Base-by-base conservation (phyloP, 2,329 filamentous ascomycete species). In the Trichoderma brevicompactum region DNA sequence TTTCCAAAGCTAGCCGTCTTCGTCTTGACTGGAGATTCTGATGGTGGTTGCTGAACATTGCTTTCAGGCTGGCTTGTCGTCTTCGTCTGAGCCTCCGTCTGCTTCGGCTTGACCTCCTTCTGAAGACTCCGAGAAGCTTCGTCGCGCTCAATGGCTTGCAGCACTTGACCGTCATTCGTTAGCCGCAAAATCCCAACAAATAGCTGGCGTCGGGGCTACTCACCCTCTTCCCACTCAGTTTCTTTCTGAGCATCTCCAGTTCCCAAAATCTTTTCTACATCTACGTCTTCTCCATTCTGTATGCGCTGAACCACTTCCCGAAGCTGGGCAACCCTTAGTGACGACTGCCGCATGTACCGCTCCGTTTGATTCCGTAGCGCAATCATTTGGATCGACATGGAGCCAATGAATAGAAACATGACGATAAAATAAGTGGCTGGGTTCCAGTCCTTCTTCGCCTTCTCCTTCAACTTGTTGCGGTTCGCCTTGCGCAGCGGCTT, bases 331-430 rank as follows among this genome's bases (percentile, higher is more conserved):
- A 99, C 91, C 74, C 91, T 90, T 7, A 91, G 88, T 70, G 97
- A 91, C 5, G 93, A 89, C 70, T 88, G 87, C 58, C 94, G 87
- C 73, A 83, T 87, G 71, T 91, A 94, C 9, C 88, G 87, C 38
- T 84, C 82, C 73, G 89, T 90, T 58, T 94, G 89, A 71, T 91
- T 91, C 72, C 89, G 90, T 72, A 98, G 76, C 41, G 88, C 84
- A 73, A 99, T 89, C 83, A 95, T 91, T 72, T 97, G 92, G 71
- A 99, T 97, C 13, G 94, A 92, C 83, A 97, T 96, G 68, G 92
- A 97, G 4, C 96, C 96, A 69, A 98, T 94, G 68, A 98, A 84
- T 46, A 93, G 81, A 73, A 93, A 93, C 68, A 94, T 92, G 71
- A 89, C 81, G 70, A 94, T 92, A 76, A 89, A 95, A 73, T 92